phyloP scores from a whole-genome alignment of 1,284 basidiomycete species.

The Ceratobasidium papillatum region DNA sequence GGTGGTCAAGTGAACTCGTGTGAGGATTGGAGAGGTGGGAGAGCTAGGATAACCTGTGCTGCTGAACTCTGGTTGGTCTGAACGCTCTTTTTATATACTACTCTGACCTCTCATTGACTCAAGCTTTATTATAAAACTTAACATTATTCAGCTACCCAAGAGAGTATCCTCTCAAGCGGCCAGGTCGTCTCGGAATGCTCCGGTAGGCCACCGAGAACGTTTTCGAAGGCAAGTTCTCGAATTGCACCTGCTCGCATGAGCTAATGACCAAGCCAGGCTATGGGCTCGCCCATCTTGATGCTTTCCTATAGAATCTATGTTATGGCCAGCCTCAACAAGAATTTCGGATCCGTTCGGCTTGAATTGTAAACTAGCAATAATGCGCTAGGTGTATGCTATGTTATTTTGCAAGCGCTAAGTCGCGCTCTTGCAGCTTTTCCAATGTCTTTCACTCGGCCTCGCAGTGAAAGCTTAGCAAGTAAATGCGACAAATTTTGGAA shows the following conservation, averaged over 20 bases:
- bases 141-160: no score
- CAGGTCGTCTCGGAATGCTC: no score
- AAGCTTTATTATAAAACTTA: not conserved
- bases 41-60: constrained; percentile 33
- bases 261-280: no score
- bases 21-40: not conserved
- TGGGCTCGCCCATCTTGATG: no score
- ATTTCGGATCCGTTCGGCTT: not conserved
- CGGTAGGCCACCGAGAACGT: no score
- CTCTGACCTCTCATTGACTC: not conserved
- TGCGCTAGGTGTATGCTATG: not conserved
- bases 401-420: not conserved
- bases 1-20: not conserved
- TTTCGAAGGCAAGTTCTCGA: no score
- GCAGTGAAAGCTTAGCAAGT: not conserved
- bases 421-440: no score
- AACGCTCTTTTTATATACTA: not conserved
- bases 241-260: no score
- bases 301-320: no score
- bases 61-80: constrained; percentile 6
- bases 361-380: not conserved
- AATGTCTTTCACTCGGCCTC: not conserved
- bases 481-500: not conserved
- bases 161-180: not conserved
- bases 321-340: no score